These are phyloP conservation scores for Aspergillus eucalypticola DNA, from an alignment of 2,329 filamentous ascomycete species.

Conservation along the genomic window DNA sequence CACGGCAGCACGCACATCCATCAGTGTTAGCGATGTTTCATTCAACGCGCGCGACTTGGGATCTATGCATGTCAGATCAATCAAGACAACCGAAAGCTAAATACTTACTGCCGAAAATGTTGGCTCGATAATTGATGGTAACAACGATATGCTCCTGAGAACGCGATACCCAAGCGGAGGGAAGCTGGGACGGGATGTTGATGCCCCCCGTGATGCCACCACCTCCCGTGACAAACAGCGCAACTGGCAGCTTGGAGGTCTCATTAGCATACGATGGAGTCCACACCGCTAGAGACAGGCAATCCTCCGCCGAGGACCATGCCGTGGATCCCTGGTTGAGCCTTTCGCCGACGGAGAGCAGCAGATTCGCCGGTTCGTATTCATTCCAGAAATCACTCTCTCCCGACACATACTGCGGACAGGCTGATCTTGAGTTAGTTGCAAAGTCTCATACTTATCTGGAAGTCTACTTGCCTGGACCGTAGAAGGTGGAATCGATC, in stretches of 20 bases:
- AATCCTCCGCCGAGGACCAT: conserved; percentile 43
- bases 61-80: conserved; percentile 2
- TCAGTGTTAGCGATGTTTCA: conserved; percentile 4
- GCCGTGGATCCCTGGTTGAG: conserved; percentile 16
- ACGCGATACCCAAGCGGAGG: conserved; percentile 40
- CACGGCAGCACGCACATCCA: conserved; percentile 26
- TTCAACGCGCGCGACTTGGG: conserved; percentile 14
- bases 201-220: conserved; percentile 32
- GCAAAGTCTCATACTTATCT: too few relatives aligned
- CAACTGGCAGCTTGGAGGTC: conserved; percentile 23
- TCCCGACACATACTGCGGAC: conserved; percentile 28
- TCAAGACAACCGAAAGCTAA: too few relatives aligned
- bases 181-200: conserved; percentile 32
- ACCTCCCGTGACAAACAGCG: conserved; percentile 27
- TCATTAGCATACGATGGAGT: conserved; percentile 32
- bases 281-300: conserved; percentile 47
- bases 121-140: conserved; percentile 34
- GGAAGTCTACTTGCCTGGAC: background rate
- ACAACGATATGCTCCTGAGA: conserved; percentile 46
- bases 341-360: conserved; percentile 19
- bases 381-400: background rate
- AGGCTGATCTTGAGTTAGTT: conserved; percentile 12
- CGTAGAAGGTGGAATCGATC: conserved; percentile 27
- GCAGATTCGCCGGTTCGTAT: background rate
- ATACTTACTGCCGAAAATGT: conserved; percentile 24